Conservation (phyloP, 768 basidiomycete species). For the Trametes elegans region DNA sequence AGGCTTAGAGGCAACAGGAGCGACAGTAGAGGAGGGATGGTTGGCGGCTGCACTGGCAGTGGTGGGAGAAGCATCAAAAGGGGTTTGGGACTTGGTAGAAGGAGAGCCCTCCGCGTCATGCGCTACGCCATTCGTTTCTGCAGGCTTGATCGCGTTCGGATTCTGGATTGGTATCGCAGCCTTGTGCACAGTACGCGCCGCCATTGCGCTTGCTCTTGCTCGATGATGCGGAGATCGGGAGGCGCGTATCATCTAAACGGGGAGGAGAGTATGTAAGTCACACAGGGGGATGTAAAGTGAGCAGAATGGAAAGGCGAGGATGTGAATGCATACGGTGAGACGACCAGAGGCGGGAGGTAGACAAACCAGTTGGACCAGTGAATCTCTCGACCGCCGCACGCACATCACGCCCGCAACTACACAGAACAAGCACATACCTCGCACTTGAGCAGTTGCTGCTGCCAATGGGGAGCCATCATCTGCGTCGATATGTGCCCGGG, state of each 20-base stretch:
- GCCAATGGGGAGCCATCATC: slow-evolving; percentile 84
- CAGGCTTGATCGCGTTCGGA: slow-evolving; percentile 68
- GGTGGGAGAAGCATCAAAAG: slow-evolving; percentile 35
- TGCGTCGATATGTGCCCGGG: slow-evolving; percentile 50
- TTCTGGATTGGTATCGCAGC: slow-evolving; percentile 90
- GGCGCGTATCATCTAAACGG: slow-evolving; percentile 77
- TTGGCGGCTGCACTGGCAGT: slow-evolving; percentile 38
- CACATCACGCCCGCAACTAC: not conserved
- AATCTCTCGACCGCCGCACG: not conserved
- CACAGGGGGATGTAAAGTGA: slow-evolving; percentile 5
- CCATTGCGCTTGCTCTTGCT: slow-evolving; percentile 93
- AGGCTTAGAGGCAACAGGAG: slow-evolving; percentile 64
- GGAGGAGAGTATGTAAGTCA: too few relatives aligned
- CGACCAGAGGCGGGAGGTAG: slow-evolving; percentile 5
- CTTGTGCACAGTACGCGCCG: slow-evolving; percentile 82
- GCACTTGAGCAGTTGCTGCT: slow-evolving; percentile 88
- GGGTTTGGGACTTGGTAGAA: slow-evolving; percentile 14
- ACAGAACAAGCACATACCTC: slow-evolving; percentile 59
- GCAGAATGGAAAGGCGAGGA: slow-evolving; percentile 22
- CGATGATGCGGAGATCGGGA: slow-evolving; percentile 91
- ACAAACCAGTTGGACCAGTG: not conserved
- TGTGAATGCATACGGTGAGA: not conserved
- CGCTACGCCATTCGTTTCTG: slow-evolving; percentile 33
- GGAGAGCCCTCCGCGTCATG: slow-evolving; percentile 30
- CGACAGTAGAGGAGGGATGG: slow-evolving; percentile 75